Base-by-base conservation (phyloP, 495 filamentous ascomycete genomes). In the Daldinia decipiens region DNA sequence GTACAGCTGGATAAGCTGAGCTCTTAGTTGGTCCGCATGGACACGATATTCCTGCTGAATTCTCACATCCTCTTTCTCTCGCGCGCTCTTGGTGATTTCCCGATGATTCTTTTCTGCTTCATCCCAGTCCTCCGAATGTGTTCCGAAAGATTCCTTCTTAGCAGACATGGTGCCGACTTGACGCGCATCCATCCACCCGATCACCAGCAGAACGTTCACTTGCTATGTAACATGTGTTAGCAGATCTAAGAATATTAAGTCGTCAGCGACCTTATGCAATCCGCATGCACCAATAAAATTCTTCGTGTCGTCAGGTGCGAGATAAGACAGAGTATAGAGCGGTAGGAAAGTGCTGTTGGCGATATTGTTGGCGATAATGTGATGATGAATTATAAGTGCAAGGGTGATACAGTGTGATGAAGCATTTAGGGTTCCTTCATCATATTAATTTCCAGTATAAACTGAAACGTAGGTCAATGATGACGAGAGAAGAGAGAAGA, bases 121-220 rank as follows among this genome's bases (percentile, higher is more conserved):
- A 15, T 64, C 47, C 70, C 56, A 72, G 36, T 77, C 73, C 60
- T 66, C 52, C 21, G 26, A 51, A 31, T 24, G 19, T 12, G 43
- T 5, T 9, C 59, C 54, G 19, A 27, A 43, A 21, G 62, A 29
- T 31, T 68, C 70, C 62, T 66, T 68, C 36, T 73, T 59, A 29
- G 67, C 56, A 45, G 75, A 67, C 75, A 77, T 77, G 31, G 29
- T 52, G 62, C 40, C 57, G 56, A n/a, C 62, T 61, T 47, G 38
- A 54, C 43, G 39, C 26, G 57, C 13, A 54, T 38, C 65, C 13
- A 54, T 38, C 65, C 68, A 39, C 60, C 70, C 47, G 59, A 45
- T 47, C 19, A 38, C 65, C 29, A 43, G 19, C n/a, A 43, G 34
- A 55, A 3, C 32, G 24, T 61, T 17, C 55, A 52, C 59, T 47